Conservation (phyloP, 352 stramenopile species). For the Globisporangium okanoganense region DNA sequence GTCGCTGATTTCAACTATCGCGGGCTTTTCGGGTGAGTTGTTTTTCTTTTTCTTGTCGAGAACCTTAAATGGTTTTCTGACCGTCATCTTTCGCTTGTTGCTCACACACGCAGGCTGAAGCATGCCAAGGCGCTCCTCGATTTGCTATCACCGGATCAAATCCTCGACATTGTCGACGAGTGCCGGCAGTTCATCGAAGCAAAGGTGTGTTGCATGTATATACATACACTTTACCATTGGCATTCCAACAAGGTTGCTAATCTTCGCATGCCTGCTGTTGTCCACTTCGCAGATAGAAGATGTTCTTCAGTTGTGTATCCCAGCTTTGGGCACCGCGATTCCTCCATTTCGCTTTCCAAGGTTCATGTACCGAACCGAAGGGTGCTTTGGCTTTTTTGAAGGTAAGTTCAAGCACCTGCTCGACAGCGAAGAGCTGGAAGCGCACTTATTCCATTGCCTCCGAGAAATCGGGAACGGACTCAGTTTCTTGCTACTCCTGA, state of each 20-base stretch:
- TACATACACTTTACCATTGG: not conserved
- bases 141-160: slow-evolving; percentile 23
- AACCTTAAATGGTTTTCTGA: not conserved
- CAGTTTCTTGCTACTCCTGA: slow-evolving; percentile 49
- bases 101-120: slow-evolving; percentile 4
- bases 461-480: slow-evolving; percentile 77
- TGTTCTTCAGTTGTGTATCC: slow-evolving; percentile 62
- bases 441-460: slow-evolving; percentile 81
- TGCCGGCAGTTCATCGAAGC: slow-evolving; percentile 30
- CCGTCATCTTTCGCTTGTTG: not conserved
- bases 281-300: slow-evolving; percentile 45
- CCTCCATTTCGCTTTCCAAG: slow-evolving; percentile 69
- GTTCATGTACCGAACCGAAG: slow-evolving; percentile 40
- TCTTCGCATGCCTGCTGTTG: not conserved
- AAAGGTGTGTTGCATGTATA: slow-evolving; percentile 23
- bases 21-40: slow-evolving; percentile 12
- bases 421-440: slow-evolving; percentile 72
- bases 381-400: slow-evolving; percentile 79
- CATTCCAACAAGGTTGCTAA: not conserved
- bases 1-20: not conserved
- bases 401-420: slow-evolving; percentile 79
- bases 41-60: not conserved
- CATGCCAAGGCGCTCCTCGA: slow-evolving; percentile 25
- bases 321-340: slow-evolving; percentile 66
- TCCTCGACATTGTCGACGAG: slow-evolving; percentile 29